phyloP scores from a whole-genome alignment of 768 basidiomycete genomes.

The Auriscalpium vulgare region DNA sequence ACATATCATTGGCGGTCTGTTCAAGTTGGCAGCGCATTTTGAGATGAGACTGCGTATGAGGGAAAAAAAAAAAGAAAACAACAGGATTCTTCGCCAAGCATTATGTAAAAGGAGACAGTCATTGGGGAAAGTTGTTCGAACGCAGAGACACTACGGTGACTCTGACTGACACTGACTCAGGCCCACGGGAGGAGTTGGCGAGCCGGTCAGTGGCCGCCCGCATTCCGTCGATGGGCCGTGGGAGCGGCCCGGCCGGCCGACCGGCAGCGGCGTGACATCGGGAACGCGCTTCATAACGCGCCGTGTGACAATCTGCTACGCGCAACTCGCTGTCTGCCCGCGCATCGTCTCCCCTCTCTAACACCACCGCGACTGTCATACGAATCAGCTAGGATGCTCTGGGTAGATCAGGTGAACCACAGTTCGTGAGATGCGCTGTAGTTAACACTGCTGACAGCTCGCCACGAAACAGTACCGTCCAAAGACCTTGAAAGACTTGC shows the following conservation, averaged over 20 bases:
- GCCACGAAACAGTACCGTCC: constrained; percentile 68
- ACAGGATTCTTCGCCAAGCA: too few species aligned
- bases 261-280: constrained; percentile 7
- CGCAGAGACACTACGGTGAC: too few species aligned
- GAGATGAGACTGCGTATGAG: too few species aligned
- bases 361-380: not conserved
- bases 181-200: not conserved
- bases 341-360: not conserved
- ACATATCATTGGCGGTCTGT: too few species aligned
- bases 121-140: too few species aligned
- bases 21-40: too few species aligned
- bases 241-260: constrained; percentile 9
- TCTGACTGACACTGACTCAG: not conserved
- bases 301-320: constrained; percentile 3
- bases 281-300: constrained; percentile 16
- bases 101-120: too few species aligned
- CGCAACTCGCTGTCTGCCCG: not conserved
- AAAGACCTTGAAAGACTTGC: constrained; percentile 71
- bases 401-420: constrained; percentile 42
- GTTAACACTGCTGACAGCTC: not conserved
- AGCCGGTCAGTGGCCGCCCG: not conserved
- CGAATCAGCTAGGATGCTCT: constrained; percentile 24
- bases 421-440: not conserved
- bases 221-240: not conserved
- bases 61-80: too few species aligned